Evolutionary conservation across 2,329 filamentous ascomycete genomes (phyloP).

Genomic region (Venturia aucupariae): DNA sequence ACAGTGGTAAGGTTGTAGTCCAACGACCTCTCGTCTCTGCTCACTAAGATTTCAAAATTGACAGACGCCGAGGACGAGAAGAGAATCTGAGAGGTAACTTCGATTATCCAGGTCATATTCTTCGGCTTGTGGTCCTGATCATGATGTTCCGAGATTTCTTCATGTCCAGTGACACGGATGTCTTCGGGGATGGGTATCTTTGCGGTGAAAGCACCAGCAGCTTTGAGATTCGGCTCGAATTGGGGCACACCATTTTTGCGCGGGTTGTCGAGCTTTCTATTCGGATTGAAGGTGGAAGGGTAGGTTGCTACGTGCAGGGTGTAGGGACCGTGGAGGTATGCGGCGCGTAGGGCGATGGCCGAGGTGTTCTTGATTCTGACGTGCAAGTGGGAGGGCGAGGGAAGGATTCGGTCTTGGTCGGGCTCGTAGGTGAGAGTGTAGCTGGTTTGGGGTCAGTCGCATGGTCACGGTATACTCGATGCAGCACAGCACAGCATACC

Average conservation of each 20-base stretch:
- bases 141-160: neutral
- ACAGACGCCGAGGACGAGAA: slow-evolving; percentile 86
- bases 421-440: slow-evolving; percentile 89
- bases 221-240: slow-evolving; percentile 94
- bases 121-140: slow-evolving; percentile 10
- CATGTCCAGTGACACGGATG: slow-evolving; percentile 54
- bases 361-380: slow-evolving; percentile 89
- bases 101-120: slow-evolving; percentile 76
- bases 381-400: slow-evolving; percentile 69
- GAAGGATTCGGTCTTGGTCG: slow-evolving; percentile 77
- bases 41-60: slow-evolving; percentile 77
- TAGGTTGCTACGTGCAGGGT: slow-evolving; percentile 81
- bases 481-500: slow-evolving; percentile 56
- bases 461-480: neutral
- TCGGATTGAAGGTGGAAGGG: slow-evolving; percentile 73
- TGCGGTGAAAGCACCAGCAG: slow-evolving; percentile 77
- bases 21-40: slow-evolving; percentile 75
- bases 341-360: slow-evolving; percentile 80
- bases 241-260: slow-evolving; percentile 70
- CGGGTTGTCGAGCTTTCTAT: slow-evolving; percentile 62
- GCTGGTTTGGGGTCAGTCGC: slow-evolving; percentile 27
- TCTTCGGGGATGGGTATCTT: slow-evolving; percentile 71
- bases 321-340: slow-evolving; percentile 94
- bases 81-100: slow-evolving; percentile 85
- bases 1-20: slow-evolving; percentile 54